phyloP scores from a whole-genome alignment of 2,329 filamentous ascomycete genomes.

The Mariannaea sp. region DNA sequence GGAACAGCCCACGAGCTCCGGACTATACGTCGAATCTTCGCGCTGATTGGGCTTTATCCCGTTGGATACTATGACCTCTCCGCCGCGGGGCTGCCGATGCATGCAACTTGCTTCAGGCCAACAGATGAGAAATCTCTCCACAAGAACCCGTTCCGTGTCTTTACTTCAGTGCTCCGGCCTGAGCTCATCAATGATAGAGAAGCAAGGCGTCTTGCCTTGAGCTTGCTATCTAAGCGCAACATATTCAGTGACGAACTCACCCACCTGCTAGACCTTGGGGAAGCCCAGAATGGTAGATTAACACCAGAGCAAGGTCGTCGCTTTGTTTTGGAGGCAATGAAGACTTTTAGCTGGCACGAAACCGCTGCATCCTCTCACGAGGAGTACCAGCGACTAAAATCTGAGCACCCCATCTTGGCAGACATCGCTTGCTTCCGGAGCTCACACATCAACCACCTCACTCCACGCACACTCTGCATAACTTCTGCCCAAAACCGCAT shows the following conservation, averaged over 20 bases:
- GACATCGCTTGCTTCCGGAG: slow-evolving; percentile 50
- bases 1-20: slow-evolving; percentile 49
- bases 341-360: slow-evolving; percentile 27
- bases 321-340: slow-evolving; percentile 42
- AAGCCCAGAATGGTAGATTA: slow-evolving; percentile 38
- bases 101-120: slow-evolving; percentile 56
- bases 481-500: slow-evolving; percentile 47
- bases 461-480: slow-evolving; percentile 22
- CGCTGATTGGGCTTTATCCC: slow-evolving; percentile 51
- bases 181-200: slow-evolving; percentile 44
- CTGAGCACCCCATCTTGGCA: slow-evolving; percentile 47
- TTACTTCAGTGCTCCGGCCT: slow-evolving; percentile 45
- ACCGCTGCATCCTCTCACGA: slow-evolving; percentile 20
- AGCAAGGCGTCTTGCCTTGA: slow-evolving; percentile 41
- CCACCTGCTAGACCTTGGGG: slow-evolving; percentile 43
- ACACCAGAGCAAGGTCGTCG: slow-evolving; percentile 39
- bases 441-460: slow-evolving; percentile 26
- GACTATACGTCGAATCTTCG: slow-evolving; percentile 51
- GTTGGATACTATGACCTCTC: slow-evolving; percentile 58
- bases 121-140: slow-evolving; percentile 41
- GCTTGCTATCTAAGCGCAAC: slow-evolving; percentile 43
- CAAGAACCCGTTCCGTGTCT: slow-evolving; percentile 50
- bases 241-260: slow-evolving; percentile 49
- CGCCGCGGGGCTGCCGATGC: slow-evolving; percentile 52
- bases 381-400: slow-evolving; percentile 22